These are phyloP conservation scores for Phaeosphaeria sp. DNA, from an alignment of 2,329 filamentous ascomycete species.

Conservation along the genomic window DNA sequence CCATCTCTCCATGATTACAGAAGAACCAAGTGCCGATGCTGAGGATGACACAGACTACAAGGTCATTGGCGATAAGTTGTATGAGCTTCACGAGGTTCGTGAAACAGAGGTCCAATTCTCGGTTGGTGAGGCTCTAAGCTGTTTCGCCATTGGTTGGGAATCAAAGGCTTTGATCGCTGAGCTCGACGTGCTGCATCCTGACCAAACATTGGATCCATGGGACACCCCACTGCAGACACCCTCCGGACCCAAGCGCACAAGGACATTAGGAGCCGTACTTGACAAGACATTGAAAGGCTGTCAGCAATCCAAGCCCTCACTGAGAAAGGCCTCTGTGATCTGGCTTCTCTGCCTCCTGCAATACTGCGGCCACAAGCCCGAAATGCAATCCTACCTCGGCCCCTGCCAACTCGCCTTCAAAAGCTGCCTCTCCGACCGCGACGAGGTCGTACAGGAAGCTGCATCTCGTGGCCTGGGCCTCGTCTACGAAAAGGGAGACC, in stretches of 20 bases:
- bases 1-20: constrained; percentile 70
- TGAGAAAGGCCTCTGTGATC: constrained; percentile 91
- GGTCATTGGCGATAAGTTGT: constrained; percentile 71
- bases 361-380: constrained; percentile 79
- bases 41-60: constrained; percentile 51
- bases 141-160: constrained; percentile 79
- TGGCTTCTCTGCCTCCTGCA: constrained; percentile 94
- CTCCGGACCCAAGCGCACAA: constrained; percentile 36
- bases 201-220: constrained; percentile 43
- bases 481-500: constrained; percentile 91
- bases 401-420: constrained; percentile 89
- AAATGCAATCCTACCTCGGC: constrained; percentile 75
- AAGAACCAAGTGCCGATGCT: constrained; percentile 46
- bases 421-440: constrained; percentile 81
- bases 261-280: constrained; percentile 63
- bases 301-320: constrained; percentile 82
- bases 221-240: constrained; percentile 38
- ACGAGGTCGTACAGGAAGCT: constrained; percentile 95
- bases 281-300: constrained; percentile 79
- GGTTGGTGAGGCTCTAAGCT: constrained; percentile 85
- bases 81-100: constrained; percentile 81
- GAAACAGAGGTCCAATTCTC: constrained; percentile 89
- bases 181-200: constrained; percentile 72
- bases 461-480: constrained; percentile 89
- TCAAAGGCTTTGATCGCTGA: constrained; percentile 78